phyloP scores from a whole-genome alignment of 1,284 basidiomycete species.

The Malassezia sp. region DNA sequence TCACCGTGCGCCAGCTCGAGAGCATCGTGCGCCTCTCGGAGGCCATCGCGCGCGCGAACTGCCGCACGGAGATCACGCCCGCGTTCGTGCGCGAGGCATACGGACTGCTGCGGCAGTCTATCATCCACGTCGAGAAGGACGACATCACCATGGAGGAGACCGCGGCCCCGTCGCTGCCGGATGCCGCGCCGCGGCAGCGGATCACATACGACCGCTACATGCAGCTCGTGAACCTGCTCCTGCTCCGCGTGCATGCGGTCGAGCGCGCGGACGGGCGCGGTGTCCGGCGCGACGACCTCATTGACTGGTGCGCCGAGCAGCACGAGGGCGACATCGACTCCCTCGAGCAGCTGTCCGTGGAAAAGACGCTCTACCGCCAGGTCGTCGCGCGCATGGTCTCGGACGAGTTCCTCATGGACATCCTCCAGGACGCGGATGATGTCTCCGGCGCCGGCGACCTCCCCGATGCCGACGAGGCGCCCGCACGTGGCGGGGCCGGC shows the following conservation, averaged over 20 bases:
- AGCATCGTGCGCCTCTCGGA: constrained; percentile 95
- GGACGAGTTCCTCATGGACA: constrained; percentile 50
- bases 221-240: constrained; percentile 73
- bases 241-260: constrained; percentile 66
- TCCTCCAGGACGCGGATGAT: constrained; percentile 26
- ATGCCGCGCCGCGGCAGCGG: constrained; percentile 41
- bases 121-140: constrained; percentile 98
- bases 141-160: constrained; percentile 95
- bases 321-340: constrained; percentile 67
- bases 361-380: constrained; percentile 79
- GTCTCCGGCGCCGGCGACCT: too few relatives aligned
- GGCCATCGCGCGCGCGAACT: constrained; percentile 92
- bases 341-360: constrained; percentile 79
- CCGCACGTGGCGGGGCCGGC: constrained; percentile 12
- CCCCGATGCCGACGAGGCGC: constrained; percentile 16
- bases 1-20: constrained; percentile 89
- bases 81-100: constrained; percentile 92
- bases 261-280: constrained; percentile 69
- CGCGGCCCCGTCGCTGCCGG: constrained; percentile 13
- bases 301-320: constrained; percentile 90
- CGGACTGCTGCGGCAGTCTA: constrained; percentile 82
- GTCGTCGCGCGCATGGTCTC: constrained; percentile 79
- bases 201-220: constrained; percentile 94
- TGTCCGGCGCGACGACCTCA: constrained; percentile 63
- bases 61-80: constrained; percentile 64